Base-by-base conservation (phyloP, 1,284 basidiomycete species). In the Somion occarium region DNA sequence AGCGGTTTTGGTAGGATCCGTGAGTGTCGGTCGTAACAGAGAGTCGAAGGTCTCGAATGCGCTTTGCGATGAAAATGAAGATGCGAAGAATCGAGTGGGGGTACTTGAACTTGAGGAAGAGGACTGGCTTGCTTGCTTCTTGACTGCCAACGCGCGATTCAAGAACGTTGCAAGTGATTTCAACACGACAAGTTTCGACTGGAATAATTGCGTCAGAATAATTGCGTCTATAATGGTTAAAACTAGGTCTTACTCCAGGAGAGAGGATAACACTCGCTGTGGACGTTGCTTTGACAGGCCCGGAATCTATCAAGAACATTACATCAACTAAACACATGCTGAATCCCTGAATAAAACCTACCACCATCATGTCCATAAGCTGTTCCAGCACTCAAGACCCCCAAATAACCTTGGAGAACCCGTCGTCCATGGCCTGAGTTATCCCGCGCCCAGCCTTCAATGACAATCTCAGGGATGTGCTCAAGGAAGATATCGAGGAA, bases 401-500 rank as follows among this genome's bases (percentile, higher is more conserved):
- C 81, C 4, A 92, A 73, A 62, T 91, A 92, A 2, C 88, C 88
- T 61, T 87, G 82, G 25, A 92, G 63, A 5, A 88, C 75, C 24
- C 85, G 77, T 53, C 69, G 72, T 38, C 85, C 86, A 59, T 85
- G 81, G 18, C 71, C 70, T 25, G 66, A 63, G 18, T 65, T 69
- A 20, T 63, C 67, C 44, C 73, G 71, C 42, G 76, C 76, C 88
- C 91, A 93, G 1, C 85, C 83, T 44, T 74, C 71, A 1, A 87
- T 80, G 13, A 94, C 80, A 7, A 78, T 71, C 13, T 76, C 73
- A 1, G 93, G 91, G 2, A 90, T 79, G 46, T 77, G 65, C 30
- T 88, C 83, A 2, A 98, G 75, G 30, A 94, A 78, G 13, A 97
- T 67, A 61, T 91, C 81, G 46, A 99, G 70, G 56, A 95, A 81